Evolutionary conservation across 176 grass and related monocot genomes (phyloP), one percentile per base, ranked within the genome.

Genomic region (Aegilops sharonensis): DNA sequence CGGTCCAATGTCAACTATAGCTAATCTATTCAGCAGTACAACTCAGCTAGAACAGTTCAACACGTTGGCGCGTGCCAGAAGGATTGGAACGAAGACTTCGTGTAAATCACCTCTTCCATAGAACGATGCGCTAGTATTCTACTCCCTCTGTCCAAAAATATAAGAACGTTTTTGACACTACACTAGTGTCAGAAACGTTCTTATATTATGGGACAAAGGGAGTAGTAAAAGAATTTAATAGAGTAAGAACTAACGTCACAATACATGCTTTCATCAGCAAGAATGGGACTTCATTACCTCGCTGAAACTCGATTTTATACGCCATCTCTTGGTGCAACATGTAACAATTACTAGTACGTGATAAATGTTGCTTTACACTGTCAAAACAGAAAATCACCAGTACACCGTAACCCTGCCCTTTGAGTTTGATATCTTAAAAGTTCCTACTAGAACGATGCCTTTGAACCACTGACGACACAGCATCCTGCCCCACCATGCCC

Each of bases 21-120:
- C 9, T 25, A 17, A 4, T 48, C 10, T 31, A 18, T 64, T 61
- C 37, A n/a, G 15, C 0, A 54, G 10, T 9, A 34, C 82, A 84
- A 21, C 20, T 65, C 72, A 50, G 57, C 59, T 65, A 27, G 71
- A 84, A 84, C 37, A n/a, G 24, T 78, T 91, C 50, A 84, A 80
- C 10, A 74, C 42, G 11, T 27, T 20, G 13, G 21, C 35, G n/a
- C 59, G 11, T 66, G 25, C 14, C 64, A 11, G 5, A 80, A 45
- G 78, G 76, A 62, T 61, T n/a, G 14, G 11, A n/a, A 8, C 75
- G 18, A 78, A 60, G 75, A 59, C 52, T 36, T 69, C 2, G 17
- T 5, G 34, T 32, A 81, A 67, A 32, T 50, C 4, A 30, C 17
- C 17, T 6, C 5, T 67, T 67, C 32, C 15, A 64, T 36, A 37